These are phyloP conservation scores for Telfairia occidentalis DNA, from an alignment of 331 rosid species.

Conservation along the genomic window DNA sequence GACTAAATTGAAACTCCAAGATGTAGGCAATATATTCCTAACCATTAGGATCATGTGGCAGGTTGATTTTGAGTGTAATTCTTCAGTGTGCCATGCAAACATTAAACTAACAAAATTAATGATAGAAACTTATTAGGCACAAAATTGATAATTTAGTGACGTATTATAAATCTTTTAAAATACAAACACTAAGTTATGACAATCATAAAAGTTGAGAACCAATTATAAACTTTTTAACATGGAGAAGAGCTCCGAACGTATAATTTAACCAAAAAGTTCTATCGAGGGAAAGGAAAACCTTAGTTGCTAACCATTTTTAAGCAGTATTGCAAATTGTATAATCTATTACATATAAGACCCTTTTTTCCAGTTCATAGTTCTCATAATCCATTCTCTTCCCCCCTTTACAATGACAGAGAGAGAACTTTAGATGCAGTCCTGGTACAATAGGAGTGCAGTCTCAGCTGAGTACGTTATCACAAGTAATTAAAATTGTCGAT, in stretches of 20 bases:
- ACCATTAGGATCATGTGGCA: not conserved
- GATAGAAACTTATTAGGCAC: not conserved
- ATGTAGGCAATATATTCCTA: not conserved
- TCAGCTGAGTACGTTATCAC: constrained; percentile 82
- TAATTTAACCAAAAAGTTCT: not conserved
- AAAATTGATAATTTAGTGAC: not conserved
- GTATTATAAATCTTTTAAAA: not conserved
- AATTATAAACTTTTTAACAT: not conserved
- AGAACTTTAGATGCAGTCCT: constrained; percentile 60
- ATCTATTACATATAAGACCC: not conserved
- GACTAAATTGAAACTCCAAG: not conserved
- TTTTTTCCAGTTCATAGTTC: not conserved
- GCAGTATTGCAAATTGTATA: not conserved
- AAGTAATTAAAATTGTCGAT: constrained; percentile 74
- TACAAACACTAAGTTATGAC: not conserved
- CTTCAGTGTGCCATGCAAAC: not conserved
- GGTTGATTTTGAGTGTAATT: not conserved
- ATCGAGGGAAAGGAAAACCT: not conserved
- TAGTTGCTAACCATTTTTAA: not conserved
- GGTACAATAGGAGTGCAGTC: constrained; percentile 88
- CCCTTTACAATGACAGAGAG: constrained; percentile 53
- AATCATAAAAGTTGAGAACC: not conserved
- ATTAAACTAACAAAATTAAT: not conserved
- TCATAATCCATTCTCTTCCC: constrained; percentile 22
- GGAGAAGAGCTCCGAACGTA: too few relatives aligned